These are phyloP conservation scores for Fraxinus latifolia DNA, from an alignment of 305 asterid species.

Conservation along the genomic window DNA sequence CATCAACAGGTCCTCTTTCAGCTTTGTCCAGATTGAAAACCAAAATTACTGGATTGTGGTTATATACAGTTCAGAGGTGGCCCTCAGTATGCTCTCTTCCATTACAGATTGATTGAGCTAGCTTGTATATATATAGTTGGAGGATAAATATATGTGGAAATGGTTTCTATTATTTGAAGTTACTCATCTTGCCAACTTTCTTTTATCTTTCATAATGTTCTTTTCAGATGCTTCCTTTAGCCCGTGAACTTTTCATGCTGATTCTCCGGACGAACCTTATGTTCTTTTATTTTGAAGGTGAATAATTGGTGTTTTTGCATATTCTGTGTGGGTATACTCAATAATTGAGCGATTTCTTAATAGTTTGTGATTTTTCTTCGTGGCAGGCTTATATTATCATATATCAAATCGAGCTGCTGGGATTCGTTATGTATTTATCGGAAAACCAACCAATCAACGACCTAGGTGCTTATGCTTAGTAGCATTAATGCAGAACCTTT, in stretches of 20 bases:
- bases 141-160: slow-evolving; percentile 16
- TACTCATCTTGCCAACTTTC: not conserved
- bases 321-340: slow-evolving; percentile 9
- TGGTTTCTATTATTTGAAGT: slow-evolving; percentile 10
- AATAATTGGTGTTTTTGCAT: slow-evolving; percentile 18
- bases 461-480: slow-evolving; percentile 57
- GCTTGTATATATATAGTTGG: slow-evolving; percentile 16
- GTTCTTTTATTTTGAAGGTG: slow-evolving; percentile 99
- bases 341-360: slow-evolving; percentile 8
- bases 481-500: not conserved
- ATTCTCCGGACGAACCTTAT: slow-evolving; percentile 83
- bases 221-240: slow-evolving; percentile 71
- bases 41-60: slow-evolving; percentile 58
- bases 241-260: slow-evolving; percentile 73
- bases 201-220: slow-evolving; percentile 18
- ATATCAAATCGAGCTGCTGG: slow-evolving; percentile 90
- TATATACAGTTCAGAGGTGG: slow-evolving; percentile 70
- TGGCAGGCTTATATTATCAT: slow-evolving; percentile 84
- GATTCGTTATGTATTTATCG: slow-evolving; percentile 85
- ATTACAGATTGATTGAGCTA: slow-evolving; percentile 21
- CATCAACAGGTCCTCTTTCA: slow-evolving; percentile 38
- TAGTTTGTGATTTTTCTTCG: slow-evolving; percentile 18
- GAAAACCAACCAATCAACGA: slow-evolving; percentile 83
- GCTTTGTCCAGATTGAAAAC: slow-evolving; percentile 63
- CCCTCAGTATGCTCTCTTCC: slow-evolving; percentile 78